Percentiles rank a stretch among this genome's conserved stretches.
Evolutionary conservation across 768 basidiomycete genomes (phyloP).

Genomic region (Macrolepiota dolichaula): DNA sequence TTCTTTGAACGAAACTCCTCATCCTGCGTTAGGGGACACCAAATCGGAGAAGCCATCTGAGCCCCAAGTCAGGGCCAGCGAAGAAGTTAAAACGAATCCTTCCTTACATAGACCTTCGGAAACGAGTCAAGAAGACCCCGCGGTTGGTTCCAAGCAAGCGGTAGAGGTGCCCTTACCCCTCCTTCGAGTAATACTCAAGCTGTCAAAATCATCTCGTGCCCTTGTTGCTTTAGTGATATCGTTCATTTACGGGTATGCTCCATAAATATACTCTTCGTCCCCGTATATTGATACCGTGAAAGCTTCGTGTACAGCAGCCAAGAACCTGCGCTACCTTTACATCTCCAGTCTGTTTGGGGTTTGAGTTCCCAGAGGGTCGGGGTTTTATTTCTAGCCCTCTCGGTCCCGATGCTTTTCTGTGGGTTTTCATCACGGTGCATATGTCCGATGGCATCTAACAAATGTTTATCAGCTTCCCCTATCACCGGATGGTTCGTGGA

Average conservation of each 20-base stretch:
- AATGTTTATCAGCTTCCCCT: conserved; percentile 43
- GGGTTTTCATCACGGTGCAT: conserved; percentile 17
- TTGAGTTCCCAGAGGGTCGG: conserved; percentile 53
- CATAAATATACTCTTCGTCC: neutral
- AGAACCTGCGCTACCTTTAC: conserved; percentile 58
- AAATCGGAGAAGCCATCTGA: neutral
- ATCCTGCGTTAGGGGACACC: neutral
- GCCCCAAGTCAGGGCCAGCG: neutral
- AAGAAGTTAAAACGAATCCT: neutral
- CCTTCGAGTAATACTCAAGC: conserved; percentile 34
- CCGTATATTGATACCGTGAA: neutral
- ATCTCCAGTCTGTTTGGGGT: conserved; percentile 46
- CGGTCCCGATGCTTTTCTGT: conserved; percentile 67
- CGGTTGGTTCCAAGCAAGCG: neutral
- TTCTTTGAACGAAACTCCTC: neutral
- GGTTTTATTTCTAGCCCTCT: conserved; percentile 61
- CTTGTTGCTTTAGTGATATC: conserved; percentile 39
- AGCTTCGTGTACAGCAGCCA: conserved; percentile 47
- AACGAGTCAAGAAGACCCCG: neutral
- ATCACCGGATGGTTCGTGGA: conserved; percentile 60
- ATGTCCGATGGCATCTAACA: neutral
- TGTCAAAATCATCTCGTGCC: conserved; percentile 48
- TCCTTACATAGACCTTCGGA: neutral
- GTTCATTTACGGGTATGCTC: conserved; percentile 54
- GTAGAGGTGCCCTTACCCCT: conserved; percentile 29